These are phyloP conservation scores for Vicia villosa DNA, from an alignment of 306 rosid genomes.

Conservation along the genomic window DNA sequence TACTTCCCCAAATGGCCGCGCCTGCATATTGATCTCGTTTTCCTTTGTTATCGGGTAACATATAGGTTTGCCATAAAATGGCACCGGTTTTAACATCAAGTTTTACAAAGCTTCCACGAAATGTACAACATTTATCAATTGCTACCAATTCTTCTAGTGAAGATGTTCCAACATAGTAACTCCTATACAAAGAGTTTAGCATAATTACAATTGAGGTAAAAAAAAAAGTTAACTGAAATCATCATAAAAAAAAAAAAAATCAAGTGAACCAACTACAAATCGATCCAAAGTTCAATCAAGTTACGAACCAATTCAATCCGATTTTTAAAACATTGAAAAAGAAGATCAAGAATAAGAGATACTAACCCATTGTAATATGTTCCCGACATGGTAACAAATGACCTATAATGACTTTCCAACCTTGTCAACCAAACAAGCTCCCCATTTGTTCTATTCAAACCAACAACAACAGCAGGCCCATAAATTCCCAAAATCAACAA, in stretches of 20 bases:
- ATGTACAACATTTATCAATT: slow-evolving; percentile 52
- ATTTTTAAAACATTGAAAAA: neutral
- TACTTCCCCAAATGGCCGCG: slow-evolving; percentile 77
- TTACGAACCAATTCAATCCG: neutral
- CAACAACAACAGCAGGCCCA: slow-evolving; percentile 66
- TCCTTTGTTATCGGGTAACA: slow-evolving; percentile 56
- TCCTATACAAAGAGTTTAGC: neutral
- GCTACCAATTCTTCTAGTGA: slow-evolving; percentile 42
- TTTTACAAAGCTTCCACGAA: slow-evolving; percentile 57
- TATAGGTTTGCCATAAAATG: slow-evolving; percentile 61
- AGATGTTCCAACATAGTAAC: slow-evolving; percentile 40
- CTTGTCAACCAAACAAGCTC: slow-evolving; percentile 55
- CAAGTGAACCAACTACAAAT: too few species aligned
- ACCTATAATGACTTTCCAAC: slow-evolving; percentile 45
- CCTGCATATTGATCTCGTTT: slow-evolving; percentile 49
- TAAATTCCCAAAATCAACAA: slow-evolving; percentile 40
- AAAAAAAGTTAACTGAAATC: too few species aligned
- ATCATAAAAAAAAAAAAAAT: too few species aligned
- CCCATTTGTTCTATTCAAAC: slow-evolving; percentile 50
- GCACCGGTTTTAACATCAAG: slow-evolving; percentile 42
- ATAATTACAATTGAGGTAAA: neutral
- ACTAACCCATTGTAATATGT: slow-evolving; percentile 57
- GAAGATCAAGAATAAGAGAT: neutral
- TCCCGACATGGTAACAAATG: slow-evolving; percentile 66
- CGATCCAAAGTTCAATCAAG: neutral